Base-by-base conservation (phyloP, 176 grass and related monocot species). In the Poa annua region DNA sequence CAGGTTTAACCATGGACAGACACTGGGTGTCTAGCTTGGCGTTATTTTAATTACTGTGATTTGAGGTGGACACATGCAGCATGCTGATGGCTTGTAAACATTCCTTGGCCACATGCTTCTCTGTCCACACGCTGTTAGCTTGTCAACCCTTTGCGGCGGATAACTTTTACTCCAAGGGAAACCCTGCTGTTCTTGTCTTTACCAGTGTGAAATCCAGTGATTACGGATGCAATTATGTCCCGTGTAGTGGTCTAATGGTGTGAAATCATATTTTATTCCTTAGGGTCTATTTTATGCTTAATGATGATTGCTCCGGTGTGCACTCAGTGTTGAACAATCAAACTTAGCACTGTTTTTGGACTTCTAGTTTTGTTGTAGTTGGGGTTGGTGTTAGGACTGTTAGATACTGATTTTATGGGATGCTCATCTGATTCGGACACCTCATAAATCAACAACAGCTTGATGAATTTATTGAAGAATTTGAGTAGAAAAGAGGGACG, bases 201-300 rank as follows among this genome's bases (percentile, higher is more conserved):
- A 63, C 79, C n/a, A 13, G 12, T 51, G 39, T 70, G 38, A 61
- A 51, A 4, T 24, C 3, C 63, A 66, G 63, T 50, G 48, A 0
- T 50, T 50, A 16, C 15, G 14, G 47, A 3, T 5, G 0, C 0
- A 15, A 66, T 19, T 16, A 19, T 19, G 15, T 36, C 15, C 10
- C 71, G 6, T 74, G 39, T 71, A 69, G 11, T 53, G 4, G 25
- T 65, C 55, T 65, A 52, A 13, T 60, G 55, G 11, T 77, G 25
- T 77, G 39, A 26, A 62, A 83, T 54, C 34, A 16, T 86, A 47
- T 39, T 36, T 74, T 32, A 25, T 62, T 11, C 38, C 13, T 8
- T 79, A 50, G 48, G 20, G 42, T 73, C 50, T 51, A 4, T 80
- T 44, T 71, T 4, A 24, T 83, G n/a, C 39, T 83, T 62, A 35